Evolutionary conservation across 345 rosid genomes (phyloP), one percentile per base, ranked within the genome.

Genomic region (Eucalyptus pauciflora): DNA sequence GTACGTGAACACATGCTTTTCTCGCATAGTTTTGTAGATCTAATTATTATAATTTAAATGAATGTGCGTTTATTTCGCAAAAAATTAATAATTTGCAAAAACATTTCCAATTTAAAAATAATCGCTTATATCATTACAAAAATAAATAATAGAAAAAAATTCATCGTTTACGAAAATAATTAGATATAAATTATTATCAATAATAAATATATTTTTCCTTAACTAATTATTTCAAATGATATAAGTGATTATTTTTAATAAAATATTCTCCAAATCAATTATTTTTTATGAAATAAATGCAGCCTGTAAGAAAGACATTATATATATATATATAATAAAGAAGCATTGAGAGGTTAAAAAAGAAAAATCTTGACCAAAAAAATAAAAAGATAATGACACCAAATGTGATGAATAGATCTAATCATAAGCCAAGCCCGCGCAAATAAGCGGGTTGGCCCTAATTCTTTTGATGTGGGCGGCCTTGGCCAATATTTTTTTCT

Each of bases 291-390:
- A 64, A 64, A 64, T 17, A 64, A 64, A 64, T n/a, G 10, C 33
- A 7, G 2, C 10, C 5, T 0, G 1, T 14, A n/a, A 14, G 6
- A n/a, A 7, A 64, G 4, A 5, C 17, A 60, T 25, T 12, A 27
- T 11, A 5, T 27, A 22, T 11, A 5, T 27, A 22, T 24, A 5
- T 3, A 54, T 58, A 5, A 50, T 43, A 37, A 37, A 37, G 41
- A 37, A 37, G 41, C 41, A 37, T 37, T 37, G 41, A 37, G 41
- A 41, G 41, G 15, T 60, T 60, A 54, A 20, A 54, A 18, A 54
- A 7, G 25, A 54, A 54, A 58, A 24, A 24, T 58, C 13, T 58
- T 58, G 13, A 25, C 29, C 4, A 58, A 13, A n/a, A 64, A n/a
- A n/a, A 2, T 33, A 13, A 5, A 13, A 29, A 13, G 5, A 62